Base-by-base conservation (phyloP, 2,329 filamentous ascomycete species). In the Eurotiales sp. region DNA sequence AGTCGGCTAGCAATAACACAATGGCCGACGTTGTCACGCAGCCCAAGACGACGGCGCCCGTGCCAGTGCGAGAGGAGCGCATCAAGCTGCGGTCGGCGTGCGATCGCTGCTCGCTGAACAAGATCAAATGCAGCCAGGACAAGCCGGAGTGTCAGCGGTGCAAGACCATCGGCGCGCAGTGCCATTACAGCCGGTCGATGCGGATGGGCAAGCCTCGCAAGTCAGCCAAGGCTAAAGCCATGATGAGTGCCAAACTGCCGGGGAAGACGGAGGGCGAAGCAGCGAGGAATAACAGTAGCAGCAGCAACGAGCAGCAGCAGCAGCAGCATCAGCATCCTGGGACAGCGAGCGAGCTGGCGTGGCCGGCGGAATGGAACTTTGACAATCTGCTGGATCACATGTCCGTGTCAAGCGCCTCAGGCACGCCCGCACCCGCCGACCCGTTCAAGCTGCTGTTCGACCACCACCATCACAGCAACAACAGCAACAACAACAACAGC, bases 91-190 rank as follows among this genome's bases (percentile, higher is more conserved):
- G 53, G 29, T 52, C 53, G 12, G 44, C 53, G 7, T 55, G 53
- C 34, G 53, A 55, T 43, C 49, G 53, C 19, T 55, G 53, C 40
- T 55, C 53, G 14, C 30, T 51, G 8, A 55, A 55, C 46, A 55
- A 55, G 22, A 55, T 55, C 27, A 55, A 55, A 19, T 55, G 53
- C 27, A 52, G 53, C 46, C 53, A 55, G 46, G 53, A 55, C 12
- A 55, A 55, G 36, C 53, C 53, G 25, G 40, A 49, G 40, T 55
- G 53, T 19, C 49, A 52, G 41, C 50, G 53, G 32, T 55, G 53
- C 46, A 51, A 51, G 36, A 45, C 49, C 2, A 47, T 55, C 36
- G 50, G 49, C n/a, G 48, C 51, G 5, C 53, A 49, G 46, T 55
- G 53, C 45, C 51, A 52, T 32, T 55, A 55, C 42, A 55, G 53